These are phyloP conservation scores for Fonsecaea monophora DNA, from an alignment of 2,329 filamentous ascomycete genomes.

Conservation along the genomic window DNA sequence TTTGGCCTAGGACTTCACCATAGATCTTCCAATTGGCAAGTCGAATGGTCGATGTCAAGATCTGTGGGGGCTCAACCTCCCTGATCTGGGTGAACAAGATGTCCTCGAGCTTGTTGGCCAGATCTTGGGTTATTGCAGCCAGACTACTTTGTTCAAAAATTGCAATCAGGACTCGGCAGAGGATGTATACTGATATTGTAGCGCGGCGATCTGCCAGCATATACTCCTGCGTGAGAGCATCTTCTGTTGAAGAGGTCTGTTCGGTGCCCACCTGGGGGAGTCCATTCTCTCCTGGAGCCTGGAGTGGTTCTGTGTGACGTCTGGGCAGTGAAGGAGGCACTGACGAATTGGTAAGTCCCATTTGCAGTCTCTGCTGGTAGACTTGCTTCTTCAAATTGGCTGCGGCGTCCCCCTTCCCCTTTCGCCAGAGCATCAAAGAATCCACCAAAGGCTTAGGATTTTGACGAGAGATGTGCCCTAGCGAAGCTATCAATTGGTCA, in stretches of 20 bases:
- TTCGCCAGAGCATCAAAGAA: slow-evolving; percentile 97
- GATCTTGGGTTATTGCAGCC: slow-evolving; percentile 81
- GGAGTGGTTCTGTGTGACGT: slow-evolving; percentile 76
- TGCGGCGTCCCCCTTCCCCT: slow-evolving; percentile 90
- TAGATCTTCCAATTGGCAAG: slow-evolving; percentile 97
- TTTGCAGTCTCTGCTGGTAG: slow-evolving; percentile 31
- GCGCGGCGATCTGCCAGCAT: slow-evolving; percentile 85
- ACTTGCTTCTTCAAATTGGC: slow-evolving; percentile 64
- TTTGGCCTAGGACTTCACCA: slow-evolving; percentile 88
- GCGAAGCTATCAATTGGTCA: slow-evolving; percentile 89
- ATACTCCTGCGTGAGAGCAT: slow-evolving; percentile 61
- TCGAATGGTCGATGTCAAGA: slow-evolving; percentile 73
- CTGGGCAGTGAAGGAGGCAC: slow-evolving; percentile 60
- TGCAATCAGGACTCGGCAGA: slow-evolving; percentile 91
- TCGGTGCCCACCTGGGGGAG: slow-evolving; percentile 42
- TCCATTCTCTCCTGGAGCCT: slow-evolving; percentile 50
- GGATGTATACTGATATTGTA: slow-evolving; percentile 92
- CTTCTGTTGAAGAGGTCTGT: slow-evolving; percentile 43
- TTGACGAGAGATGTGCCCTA: slow-evolving; percentile 91
- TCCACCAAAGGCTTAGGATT: slow-evolving; percentile 96
- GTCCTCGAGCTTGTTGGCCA: slow-evolving; percentile 90
- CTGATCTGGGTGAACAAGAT: slow-evolving; percentile 98
- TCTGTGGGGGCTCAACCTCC: slow-evolving; percentile 81
- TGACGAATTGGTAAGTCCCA: slow-evolving; percentile 14
- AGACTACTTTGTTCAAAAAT: slow-evolving; percentile 90